Base-by-base conservation (phyloP, 2,329 filamentous ascomycete genomes). In the Clonostachys chloroleuca region DNA sequence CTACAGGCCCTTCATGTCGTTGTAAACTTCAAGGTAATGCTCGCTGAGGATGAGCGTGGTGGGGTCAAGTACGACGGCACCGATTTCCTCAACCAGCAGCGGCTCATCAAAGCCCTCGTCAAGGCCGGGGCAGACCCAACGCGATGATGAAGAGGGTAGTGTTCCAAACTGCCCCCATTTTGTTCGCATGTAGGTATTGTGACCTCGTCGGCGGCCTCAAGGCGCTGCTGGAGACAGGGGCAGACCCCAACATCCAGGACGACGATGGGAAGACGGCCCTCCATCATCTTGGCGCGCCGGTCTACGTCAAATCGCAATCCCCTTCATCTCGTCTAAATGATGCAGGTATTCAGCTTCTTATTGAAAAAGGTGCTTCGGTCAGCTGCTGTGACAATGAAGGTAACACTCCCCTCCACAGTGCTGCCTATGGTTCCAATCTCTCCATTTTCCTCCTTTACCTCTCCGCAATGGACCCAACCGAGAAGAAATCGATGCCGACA, bases 161-260 rank as follows among this genome's bases (percentile, higher is more conserved):
- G 2, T n/a, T 18, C 17, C 14, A 39, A 12, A 39, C 14, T 12
- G 36, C 36, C 36, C 36, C 36, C 10, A 8, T n/a, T 12, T 18
- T 39, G 3, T 39, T 39, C 10, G 24, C 24, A 30, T 30, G 24
- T 30, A 30, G 24, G 9, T 30, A 10, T 9, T 9, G 24, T 30
- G 36, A 39, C 7, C 34, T 54, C 6, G 40, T 58, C 4, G 54
- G 54, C 8, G 56, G 48, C 5, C 46, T 61, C 5, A 55, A 49
- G 43, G 51, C 41, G 4, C 48, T 61, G 1, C 53, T 62, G 16
- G 56, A 57, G 40, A 56, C 52, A 20, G 60, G 59, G 7, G 57
- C 52, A n/a, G 48, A 59, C 30, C 45, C 56, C 10, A 57, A 60
- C 43, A 40, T 33, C 14, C 20, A 24, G 12, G 40, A 51, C 24